phyloP scores from a whole-genome alignment of 2,329 filamentous ascomycete genomes.

The Trichoderma semiorbis region DNA sequence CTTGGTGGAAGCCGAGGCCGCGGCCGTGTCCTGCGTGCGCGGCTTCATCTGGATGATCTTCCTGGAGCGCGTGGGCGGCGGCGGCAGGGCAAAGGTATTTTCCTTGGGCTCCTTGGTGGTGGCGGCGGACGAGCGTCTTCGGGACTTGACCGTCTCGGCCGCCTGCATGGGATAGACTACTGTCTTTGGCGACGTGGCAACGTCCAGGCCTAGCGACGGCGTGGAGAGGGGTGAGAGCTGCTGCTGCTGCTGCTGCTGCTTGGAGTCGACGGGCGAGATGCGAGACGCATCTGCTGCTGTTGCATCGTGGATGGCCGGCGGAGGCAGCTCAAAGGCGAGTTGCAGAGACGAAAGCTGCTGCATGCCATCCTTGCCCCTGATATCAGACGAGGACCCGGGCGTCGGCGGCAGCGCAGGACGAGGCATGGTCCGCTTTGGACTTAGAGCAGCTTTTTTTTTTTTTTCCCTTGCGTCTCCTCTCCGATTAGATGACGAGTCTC shows the following conservation, averaged over 20 bases:
- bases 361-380: conserved; percentile 67
- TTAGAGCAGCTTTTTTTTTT: neutral
- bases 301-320: conserved; percentile 61
- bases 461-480: neutral
- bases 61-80: conserved; percentile 83
- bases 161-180: conserved; percentile 45
- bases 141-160: conserved; percentile 51
- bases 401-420: conserved; percentile 58
- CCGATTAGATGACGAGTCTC: conserved; percentile 8
- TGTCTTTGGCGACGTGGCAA: conserved; percentile 26
- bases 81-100: conserved; percentile 75
- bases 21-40: conserved; percentile 39
- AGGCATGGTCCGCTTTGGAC: conserved; percentile 29
- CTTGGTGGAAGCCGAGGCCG: conserved; percentile 25
- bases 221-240: conserved; percentile 28
- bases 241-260: conserved; percentile 9
- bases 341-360: conserved; percentile 60
- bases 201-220: conserved; percentile 16
- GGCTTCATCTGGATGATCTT: conserved; percentile 99
- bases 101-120: conserved; percentile 44
- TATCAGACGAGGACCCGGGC: conserved; percentile 75
- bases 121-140: conserved; percentile 48
- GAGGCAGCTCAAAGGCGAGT: conserved; percentile 70
- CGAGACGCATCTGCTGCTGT: conserved; percentile 24
- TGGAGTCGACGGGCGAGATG: conserved; percentile 32